These are phyloP conservation scores for Globisporangium radiosum DNA, from an alignment of 352 stramenopile species.

Conservation along the genomic window DNA sequence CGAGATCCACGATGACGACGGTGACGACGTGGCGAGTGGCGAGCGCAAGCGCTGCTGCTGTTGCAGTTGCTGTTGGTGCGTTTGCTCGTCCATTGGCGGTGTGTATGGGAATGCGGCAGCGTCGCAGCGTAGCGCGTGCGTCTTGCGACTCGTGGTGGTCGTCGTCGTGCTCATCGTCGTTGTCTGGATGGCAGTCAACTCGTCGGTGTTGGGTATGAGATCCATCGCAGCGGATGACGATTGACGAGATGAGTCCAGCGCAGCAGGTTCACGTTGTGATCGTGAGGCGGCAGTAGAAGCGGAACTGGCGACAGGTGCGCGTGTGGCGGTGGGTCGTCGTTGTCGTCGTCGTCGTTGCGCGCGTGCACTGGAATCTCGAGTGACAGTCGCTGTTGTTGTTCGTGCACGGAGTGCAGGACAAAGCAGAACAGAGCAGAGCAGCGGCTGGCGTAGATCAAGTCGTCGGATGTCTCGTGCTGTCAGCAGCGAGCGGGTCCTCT, in stretches of 20 bases:
- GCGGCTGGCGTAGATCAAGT: too few relatives aligned
- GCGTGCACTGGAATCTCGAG: neutral
- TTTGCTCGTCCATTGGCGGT: neutral
- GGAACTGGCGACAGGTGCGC: neutral
- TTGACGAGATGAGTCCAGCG: too few relatives aligned
- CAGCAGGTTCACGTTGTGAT: too few relatives aligned
- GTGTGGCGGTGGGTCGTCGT: neutral
- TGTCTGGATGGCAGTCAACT: neutral
- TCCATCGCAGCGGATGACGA: too few relatives aligned
- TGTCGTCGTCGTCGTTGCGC: neutral
- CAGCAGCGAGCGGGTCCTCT: too few relatives aligned
- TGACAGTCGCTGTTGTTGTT: too few relatives aligned
- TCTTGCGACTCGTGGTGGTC: neutral
- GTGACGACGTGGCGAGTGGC: conserved; percentile 1
- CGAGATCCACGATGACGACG: conserved; percentile 14
- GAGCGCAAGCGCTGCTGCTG: conserved; percentile 2
- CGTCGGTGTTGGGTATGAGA: too few relatives aligned
- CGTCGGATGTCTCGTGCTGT: too few relatives aligned
- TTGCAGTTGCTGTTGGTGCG: neutral
- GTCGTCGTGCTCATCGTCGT: neutral
- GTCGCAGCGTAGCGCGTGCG: neutral
- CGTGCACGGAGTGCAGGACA: too few relatives aligned
- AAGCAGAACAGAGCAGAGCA: too few relatives aligned
- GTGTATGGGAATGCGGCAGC: conserved; percentile 1
- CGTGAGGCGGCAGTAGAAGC: neutral